Base-by-base conservation (phyloP, 2,329 filamentous ascomycete species). In the Tolypocladium tundrense region DNA sequence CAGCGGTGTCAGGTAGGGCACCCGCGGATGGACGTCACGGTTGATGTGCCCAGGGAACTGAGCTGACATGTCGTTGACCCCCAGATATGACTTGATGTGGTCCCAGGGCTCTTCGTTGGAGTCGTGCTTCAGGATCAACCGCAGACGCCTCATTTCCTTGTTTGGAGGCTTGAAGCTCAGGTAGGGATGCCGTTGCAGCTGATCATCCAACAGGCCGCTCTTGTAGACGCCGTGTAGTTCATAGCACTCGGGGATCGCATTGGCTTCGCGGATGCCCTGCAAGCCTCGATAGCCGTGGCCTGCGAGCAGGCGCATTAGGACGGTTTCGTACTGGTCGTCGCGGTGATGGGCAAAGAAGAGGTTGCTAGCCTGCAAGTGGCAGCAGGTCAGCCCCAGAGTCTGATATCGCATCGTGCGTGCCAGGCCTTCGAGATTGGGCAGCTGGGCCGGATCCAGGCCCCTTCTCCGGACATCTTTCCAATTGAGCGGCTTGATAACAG, bases 261-360 rank as follows among this genome's bases (percentile, higher is more conserved):
- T 78, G 21, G 81, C 76, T 3, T 76, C 65, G 11, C 78, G 79
- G 65, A 96, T 94, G 4, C 88, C 91, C 19, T 79, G 76, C 37
- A 96, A 75, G 0, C 90, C 91, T n/a, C 80, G 75, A n/a, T 83
- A 82, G 2, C 81, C 75, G 65, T 90, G 88, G 0, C 87, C 85
- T 3, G 78, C 77, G 10, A 87, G 72, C 41, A 97, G 72, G 48
- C 94, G 83, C 85, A 91, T 88, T 54, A 97, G 73, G 4, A 95
- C 79, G 0, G 92, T 97, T 74, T 99, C 94, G 58, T 91, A 88
- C 67, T 94, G 90, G 66, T 99, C 94, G 66, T 97, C 92, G 61
- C 82, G 78, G 69, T 99, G 94, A 68, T 99, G 94, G 4, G 87
- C 94, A 35, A 95, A 75, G 43, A 97, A 80, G 1, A 97, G 70